phyloP scores from a whole-genome alignment of 352 stramenopile species.

The Globisporangium cederbergense region DNA sequence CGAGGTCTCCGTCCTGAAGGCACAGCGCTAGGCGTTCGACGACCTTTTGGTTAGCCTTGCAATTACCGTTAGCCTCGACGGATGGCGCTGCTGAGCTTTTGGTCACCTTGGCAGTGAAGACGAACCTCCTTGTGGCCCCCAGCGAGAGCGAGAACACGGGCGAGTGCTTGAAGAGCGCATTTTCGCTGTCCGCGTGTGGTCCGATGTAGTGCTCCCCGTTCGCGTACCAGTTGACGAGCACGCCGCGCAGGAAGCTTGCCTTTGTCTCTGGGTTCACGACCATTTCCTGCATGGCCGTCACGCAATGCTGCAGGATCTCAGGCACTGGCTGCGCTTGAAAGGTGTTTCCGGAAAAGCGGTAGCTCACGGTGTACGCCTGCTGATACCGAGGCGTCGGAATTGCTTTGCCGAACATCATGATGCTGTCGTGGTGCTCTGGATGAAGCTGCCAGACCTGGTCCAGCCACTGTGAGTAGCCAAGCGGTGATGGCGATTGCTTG shows the following conservation, averaged over 20 bases:
- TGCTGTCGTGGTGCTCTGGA: constrained; percentile 48
- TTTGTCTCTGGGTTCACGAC: constrained; percentile 28
- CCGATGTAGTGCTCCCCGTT: constrained; percentile 82
- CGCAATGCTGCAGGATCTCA: constrained; percentile 28
- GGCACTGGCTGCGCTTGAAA: constrained; percentile 49
- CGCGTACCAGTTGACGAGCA: constrained; percentile 84
- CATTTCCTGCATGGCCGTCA: constrained; percentile 44
- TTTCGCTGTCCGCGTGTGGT: constrained; percentile 70
- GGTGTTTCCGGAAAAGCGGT: constrained; percentile 58
- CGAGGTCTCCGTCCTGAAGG: constrained; percentile 38
- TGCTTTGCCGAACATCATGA: constrained; percentile 67
- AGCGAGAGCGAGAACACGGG: constrained; percentile 41
- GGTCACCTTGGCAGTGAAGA: constrained; percentile 18
- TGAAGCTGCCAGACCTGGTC: constrained; percentile 56
- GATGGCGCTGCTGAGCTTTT: neutral
- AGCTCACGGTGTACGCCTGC: constrained; percentile 50
- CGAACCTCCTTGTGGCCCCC: constrained; percentile 35
- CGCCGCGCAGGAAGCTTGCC: constrained; percentile 33
- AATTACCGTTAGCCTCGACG: neutral
- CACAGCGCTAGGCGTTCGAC: constrained; percentile 24
- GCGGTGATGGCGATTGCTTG: neutral
- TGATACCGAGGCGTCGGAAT: constrained; percentile 65
- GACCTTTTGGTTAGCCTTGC: neutral
- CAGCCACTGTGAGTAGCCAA: constrained; percentile 22
- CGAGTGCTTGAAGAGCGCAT: constrained; percentile 33